These are phyloP conservation scores for Trichoderma sp. DNA, from an alignment of 2,329 filamentous ascomycete species.

Conservation along the genomic window DNA sequence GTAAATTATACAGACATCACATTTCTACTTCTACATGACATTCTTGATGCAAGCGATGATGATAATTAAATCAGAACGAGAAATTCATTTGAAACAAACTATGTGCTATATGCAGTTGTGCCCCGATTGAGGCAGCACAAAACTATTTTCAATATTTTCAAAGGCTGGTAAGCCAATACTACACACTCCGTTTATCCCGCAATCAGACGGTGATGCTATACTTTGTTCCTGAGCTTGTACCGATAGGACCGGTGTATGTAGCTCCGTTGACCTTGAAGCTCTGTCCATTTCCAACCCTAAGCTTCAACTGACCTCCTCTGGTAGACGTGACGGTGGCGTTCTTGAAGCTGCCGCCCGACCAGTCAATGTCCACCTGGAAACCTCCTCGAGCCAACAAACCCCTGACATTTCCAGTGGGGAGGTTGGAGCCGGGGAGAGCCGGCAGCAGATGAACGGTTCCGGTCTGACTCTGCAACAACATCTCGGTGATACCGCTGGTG, in stretches of 20 bases:
- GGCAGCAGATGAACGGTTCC: conserved; percentile 27
- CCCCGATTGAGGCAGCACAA: not conserved
- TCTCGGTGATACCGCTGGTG: conserved; percentile 43
- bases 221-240: conserved; percentile 9
- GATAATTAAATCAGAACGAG: not conserved
- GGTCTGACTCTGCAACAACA: conserved; percentile 41
- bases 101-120: not conserved
- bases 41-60: not conserved
- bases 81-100: not conserved
- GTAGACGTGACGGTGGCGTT: conserved; percentile 26
- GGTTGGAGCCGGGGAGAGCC: conserved; percentile 26
- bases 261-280: conserved; percentile 24
- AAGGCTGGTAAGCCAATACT: not conserved
- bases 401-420: conserved; percentile 24
- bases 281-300: conserved; percentile 23
- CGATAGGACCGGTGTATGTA: conserved; percentile 18
- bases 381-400: conserved; percentile 26
- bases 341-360: conserved; percentile 23
- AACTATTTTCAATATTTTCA: not conserved
- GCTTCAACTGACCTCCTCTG: conserved; percentile 22
- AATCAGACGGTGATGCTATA: conserved; percentile 9
- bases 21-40: not conserved
- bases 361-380: conserved; percentile 25
- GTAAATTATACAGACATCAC: not conserved
- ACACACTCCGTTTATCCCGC: not conserved